Percentiles rank a stretch among this genome's conserved stretches.
Conservation (phyloP, 2,329 filamentous ascomycete genomes). For the Rhinocladiella similis region DNA sequence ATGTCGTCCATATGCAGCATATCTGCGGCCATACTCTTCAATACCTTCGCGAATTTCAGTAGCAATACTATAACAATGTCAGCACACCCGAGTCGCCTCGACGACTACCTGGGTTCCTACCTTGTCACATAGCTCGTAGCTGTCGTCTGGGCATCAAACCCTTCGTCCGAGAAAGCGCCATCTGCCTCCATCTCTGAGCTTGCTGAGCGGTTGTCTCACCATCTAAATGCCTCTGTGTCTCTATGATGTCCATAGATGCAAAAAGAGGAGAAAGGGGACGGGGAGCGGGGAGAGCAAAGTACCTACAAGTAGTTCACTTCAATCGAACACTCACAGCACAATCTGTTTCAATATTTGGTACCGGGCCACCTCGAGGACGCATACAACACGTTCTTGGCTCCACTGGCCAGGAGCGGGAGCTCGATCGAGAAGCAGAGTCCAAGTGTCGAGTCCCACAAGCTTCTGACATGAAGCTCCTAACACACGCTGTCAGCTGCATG, state of each 20-base stretch:
- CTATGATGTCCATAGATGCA: background rate
- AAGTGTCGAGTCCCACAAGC: too few relatives aligned
- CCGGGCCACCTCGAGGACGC: too few relatives aligned
- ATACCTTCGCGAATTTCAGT: slow-evolving; percentile 18
- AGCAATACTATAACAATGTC: slow-evolving; percentile 9
- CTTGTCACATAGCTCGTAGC: slow-evolving; percentile 12
- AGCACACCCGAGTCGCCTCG: background rate
- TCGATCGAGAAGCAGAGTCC: too few relatives aligned
- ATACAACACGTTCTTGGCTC: too few relatives aligned
- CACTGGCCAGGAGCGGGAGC: too few relatives aligned
- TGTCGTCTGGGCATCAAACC: slow-evolving; percentile 1
- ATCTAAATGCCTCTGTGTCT: background rate
- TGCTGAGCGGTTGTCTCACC: background rate
- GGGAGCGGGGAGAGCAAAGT: too few relatives aligned
- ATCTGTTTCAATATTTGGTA: too few relatives aligned
- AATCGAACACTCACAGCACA: too few relatives aligned
- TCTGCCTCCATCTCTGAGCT: slow-evolving; percentile 6
- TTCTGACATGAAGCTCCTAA: too few relatives aligned
- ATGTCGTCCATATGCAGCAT: slow-evolving; percentile 18
- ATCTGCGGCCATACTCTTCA: slow-evolving; percentile 18
- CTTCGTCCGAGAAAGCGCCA: slow-evolving; percentile 7
- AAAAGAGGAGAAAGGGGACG: background rate
- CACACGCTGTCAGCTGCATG: too few relatives aligned
- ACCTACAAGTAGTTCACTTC: too few relatives aligned
- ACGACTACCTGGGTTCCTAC: background rate